Conservation (phyloP, 257 asterid species). For the Avicennia marina region DNA sequence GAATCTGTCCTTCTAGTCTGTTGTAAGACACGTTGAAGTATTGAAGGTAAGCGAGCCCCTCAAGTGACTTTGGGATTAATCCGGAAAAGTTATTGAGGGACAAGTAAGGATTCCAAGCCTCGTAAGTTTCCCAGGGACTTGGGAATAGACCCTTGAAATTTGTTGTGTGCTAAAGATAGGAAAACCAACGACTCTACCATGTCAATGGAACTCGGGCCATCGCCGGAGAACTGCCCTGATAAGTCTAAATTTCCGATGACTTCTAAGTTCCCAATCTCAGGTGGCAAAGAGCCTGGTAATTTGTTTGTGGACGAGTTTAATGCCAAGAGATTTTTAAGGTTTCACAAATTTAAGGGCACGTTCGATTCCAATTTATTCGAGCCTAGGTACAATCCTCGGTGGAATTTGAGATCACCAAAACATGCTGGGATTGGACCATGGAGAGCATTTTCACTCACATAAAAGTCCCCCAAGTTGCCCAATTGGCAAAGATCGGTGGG, state of each 20-base stretch:
- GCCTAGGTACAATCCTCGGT: background rate
- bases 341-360: slow-evolving; percentile 20
- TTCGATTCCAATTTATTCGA: slow-evolving; percentile 13
- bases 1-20: slow-evolving; percentile 20
- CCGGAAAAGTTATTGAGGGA: slow-evolving; percentile 27
- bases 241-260: slow-evolving; percentile 3
- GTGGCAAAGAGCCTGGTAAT: slow-evolving; percentile 15
- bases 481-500: slow-evolving; percentile 7
- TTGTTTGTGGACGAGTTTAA: slow-evolving; percentile 19
- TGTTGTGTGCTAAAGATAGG: slow-evolving; percentile 19
- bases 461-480: background rate
- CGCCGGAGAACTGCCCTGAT: slow-evolving; percentile 14
- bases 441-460: slow-evolving; percentile 3
- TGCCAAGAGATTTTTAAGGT: slow-evolving; percentile 4
- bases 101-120: slow-evolving; percentile 9
- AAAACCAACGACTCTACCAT: background rate
- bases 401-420: slow-evolving; percentile 16
- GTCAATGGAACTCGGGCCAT: slow-evolving; percentile 12
- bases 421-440: slow-evolving; percentile 19
- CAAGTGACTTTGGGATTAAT: slow-evolving; percentile 18
- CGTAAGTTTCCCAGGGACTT: slow-evolving; percentile 10
- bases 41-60: slow-evolving; percentile 13
- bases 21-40: slow-evolving; percentile 28
- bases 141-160: slow-evolving; percentile 20
- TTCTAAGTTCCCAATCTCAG: slow-evolving; percentile 10